phyloP scores from a whole-genome alignment of 768 basidiomycete species.

The Suillus discolor region DNA sequence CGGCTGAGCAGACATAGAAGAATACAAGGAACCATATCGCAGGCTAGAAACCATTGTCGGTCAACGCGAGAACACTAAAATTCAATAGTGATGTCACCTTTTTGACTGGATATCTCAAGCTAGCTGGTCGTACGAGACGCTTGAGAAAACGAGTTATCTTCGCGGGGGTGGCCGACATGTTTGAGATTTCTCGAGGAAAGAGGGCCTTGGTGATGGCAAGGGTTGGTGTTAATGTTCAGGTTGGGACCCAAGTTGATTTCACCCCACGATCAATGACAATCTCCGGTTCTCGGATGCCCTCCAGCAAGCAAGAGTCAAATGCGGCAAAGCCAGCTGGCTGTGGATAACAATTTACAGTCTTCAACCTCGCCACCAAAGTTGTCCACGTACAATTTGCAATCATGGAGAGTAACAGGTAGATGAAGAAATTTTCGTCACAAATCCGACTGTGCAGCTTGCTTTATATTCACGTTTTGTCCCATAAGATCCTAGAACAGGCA shows the following conservation, averaged over 20 bases:
- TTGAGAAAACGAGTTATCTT: conserved; percentile 29
- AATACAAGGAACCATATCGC: conserved; percentile 57
- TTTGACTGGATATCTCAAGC: conserved; percentile 50
- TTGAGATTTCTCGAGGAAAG: not conserved
- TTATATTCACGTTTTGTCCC: conserved; percentile 13
- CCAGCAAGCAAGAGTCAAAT: not conserved
- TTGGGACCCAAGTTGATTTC: not conserved
- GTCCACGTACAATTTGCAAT: not conserved
- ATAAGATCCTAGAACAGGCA: conserved; percentile 85
- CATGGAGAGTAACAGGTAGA: not conserved
- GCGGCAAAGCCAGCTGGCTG: not conserved
- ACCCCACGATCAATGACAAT: not conserved
- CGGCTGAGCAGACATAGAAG: conserved; percentile 53
- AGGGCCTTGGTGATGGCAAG: conserved; percentile 24
- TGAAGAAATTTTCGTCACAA: conserved; percentile 84
- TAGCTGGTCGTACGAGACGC: conserved; percentile 18
- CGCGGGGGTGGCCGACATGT: not conserved
- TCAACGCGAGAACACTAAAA: not conserved
- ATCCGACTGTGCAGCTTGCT: not conserved
- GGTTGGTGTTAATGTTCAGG: not conserved
- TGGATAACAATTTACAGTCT: not conserved
- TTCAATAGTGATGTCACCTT: conserved; percentile 44
- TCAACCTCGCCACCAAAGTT: not conserved
- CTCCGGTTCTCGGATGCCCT: not conserved
- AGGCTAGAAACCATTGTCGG: conserved; percentile 39